Base-by-base conservation (phyloP, 106 monocot species). In the Dendrobium nobile region DNA sequence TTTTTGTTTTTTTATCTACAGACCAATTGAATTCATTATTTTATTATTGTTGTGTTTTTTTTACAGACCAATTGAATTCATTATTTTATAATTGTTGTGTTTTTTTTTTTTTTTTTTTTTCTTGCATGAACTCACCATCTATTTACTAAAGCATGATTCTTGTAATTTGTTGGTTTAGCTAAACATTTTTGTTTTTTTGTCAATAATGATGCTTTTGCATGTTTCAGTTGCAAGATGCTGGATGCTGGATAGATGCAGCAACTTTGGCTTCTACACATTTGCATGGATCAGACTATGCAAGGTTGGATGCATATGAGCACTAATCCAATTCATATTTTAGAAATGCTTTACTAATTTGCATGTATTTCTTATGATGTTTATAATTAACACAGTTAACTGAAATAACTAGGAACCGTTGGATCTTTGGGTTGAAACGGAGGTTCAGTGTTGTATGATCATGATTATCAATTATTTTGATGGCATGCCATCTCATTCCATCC, bases 201-300 rank as follows among this genome's bases (percentile, higher is more conserved):
- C 10, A 70, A 70, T 70, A 37, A 33, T 65, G 64, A 67, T 70
- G 33, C 24, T 70, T 13, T 47, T 5, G 31, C 65, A 64, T 82
- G 54, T 33, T 88, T 80, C 84, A 99, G 99, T 85, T 99, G 31
- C 99, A 99, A 93, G 99, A 99, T 90, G 95, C 99, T 87, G 99
- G 95, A 83, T 95, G 85, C 78, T 99, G 99, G 99, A 91, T 86
- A 74, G 99, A 99, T 91, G 99, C 99, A 79, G 99, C 93, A 82
- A 95, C 99, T 79, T 84, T 99, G 81, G 99, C 99, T 82, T 93
- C 95, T 67, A 99, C 91, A 72, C 95, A 99, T 93, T 93, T 99
- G 85, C 89, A 86, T 78, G 99, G 99, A 88, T 91, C 95, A 82
- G 99, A 99, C 78, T 99, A 99, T 93, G 83, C 92, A 51, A 99